Evolutionary conservation across 305 asterid genomes (phyloP).

Genomic region (Fraxinus nigra): DNA sequence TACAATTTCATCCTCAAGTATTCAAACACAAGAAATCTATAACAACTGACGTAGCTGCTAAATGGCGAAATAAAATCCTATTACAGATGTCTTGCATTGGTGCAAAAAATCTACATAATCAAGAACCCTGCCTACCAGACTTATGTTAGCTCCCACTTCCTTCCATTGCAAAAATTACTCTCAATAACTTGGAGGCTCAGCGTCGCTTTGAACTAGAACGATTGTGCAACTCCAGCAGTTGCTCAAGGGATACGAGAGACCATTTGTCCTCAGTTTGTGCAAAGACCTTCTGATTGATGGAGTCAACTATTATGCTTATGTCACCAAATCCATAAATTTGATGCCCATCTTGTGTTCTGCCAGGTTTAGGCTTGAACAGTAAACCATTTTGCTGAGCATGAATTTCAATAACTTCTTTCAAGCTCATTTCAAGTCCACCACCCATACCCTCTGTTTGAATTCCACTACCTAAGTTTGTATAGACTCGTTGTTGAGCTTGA

Average conservation of each 20-base stretch:
- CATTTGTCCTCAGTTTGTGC: constrained; percentile 75
- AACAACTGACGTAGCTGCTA: background rate
- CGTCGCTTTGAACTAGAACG: constrained; percentile 50
- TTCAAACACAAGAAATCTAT: background rate
- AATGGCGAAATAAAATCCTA: background rate
- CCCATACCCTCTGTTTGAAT: constrained; percentile 43
- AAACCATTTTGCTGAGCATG: constrained; percentile 81
- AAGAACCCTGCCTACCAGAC: background rate
- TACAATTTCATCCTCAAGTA: background rate
- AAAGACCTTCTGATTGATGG: constrained; percentile 74
- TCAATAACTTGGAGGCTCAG: constrained; percentile 30
- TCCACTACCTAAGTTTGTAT: constrained; percentile 41
- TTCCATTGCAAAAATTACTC: background rate
- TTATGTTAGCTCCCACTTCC: background rate
- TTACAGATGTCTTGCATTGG: background rate
- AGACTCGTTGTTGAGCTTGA: constrained; percentile 59
- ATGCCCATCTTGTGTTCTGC: constrained; percentile 86
- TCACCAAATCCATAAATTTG: constrained; percentile 89
- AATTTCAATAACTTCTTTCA: constrained; percentile 77
- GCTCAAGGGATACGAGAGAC: constrained; percentile 74
- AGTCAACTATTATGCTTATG: constrained; percentile 66
- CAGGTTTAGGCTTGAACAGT: constrained; percentile 81
- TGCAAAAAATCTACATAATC: background rate
- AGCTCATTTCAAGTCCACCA: constrained; percentile 59
- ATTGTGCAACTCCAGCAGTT: constrained; percentile 70